A percentile compares a stretch with the other conserved stretches of the same genome.
These are phyloP conservation scores for Boletus barrowsii DNA, from an alignment of 768 basidiomycete genomes.

Conservation along the genomic window DNA sequence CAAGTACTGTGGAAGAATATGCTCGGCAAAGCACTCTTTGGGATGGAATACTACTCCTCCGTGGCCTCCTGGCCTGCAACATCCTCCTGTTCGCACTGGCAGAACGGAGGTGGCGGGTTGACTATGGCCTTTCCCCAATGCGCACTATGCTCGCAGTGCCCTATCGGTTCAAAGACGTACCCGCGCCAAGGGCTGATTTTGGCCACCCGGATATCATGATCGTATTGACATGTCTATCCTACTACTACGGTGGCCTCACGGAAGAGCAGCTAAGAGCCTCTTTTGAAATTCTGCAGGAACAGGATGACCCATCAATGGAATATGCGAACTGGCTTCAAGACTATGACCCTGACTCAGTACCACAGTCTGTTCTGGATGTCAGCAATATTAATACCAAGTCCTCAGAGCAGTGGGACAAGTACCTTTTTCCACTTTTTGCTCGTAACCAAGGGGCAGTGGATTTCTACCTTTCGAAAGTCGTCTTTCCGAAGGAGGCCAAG, in stretches of 20 bases:
- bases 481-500: not conserved
- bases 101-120: too few species aligned
- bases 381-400: too few species aligned
- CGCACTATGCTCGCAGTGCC: constrained; percentile 1
- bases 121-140: not conserved
- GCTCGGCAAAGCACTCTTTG: not conserved
- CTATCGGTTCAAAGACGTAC: not conserved
- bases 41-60: too few species aligned
- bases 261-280: not conserved
- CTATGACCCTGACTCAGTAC: too few species aligned
- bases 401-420: too few species aligned
- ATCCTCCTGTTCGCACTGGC: not conserved
- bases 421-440: not conserved
- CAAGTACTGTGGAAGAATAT: not conserved
- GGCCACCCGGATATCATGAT: too few species aligned
- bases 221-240: too few species aligned
- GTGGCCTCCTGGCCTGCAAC: too few species aligned
- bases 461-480: not conserved
- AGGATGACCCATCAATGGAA: not conserved
- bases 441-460: not conserved
- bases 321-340: not conserved
- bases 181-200: not conserved
- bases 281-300: not conserved
- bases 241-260: not conserved
- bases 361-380: too few species aligned